Conservation (phyloP, 2,329 filamentous ascomycete genomes). For the Fusarium sp. region DNA sequence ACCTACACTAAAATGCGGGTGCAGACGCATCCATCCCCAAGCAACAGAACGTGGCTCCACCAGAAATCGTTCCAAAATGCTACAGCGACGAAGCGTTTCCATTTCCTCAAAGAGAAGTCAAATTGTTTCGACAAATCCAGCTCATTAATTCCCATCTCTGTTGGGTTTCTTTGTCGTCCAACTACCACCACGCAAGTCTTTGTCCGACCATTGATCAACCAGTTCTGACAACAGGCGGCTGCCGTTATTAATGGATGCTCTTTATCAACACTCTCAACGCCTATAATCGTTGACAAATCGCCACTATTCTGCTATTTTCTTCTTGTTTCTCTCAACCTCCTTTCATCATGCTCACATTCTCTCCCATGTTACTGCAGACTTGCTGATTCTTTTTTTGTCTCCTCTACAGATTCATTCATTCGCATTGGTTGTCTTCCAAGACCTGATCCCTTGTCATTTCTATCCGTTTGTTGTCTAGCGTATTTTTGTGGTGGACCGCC, state of each 20-base stretch:
- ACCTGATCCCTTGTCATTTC: constrained; percentile 33
- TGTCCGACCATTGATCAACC: constrained; percentile 38
- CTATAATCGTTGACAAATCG: constrained; percentile 6
- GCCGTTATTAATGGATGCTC: constrained; percentile 21
- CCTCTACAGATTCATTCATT: constrained; percentile 38
- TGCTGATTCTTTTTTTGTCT: constrained; percentile 39
- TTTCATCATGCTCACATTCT: not conserved
- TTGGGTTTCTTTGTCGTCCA: constrained; percentile 33
- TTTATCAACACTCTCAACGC: constrained; percentile 18
- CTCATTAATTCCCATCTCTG: constrained; percentile 30
- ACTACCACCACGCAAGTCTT: constrained; percentile 29
- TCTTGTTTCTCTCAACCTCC: not conserved
- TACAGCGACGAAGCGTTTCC: constrained; percentile 28
- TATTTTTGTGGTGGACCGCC: constrained; percentile 35
- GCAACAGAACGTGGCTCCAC: constrained; percentile 33
- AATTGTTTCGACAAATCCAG: constrained; percentile 30
- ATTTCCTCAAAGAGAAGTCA: constrained; percentile 16
- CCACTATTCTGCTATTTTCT: not conserved
- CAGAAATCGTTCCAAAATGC: constrained; percentile 34
- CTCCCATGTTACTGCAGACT: constrained; percentile 21
- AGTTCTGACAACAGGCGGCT: constrained; percentile 10
- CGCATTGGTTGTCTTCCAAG: constrained; percentile 21
- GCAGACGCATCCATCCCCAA: constrained; percentile 31
- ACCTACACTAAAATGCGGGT: constrained; percentile 36
- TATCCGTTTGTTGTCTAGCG: constrained; percentile 38